A percentile compares a stretch with the other conserved stretches of the same genome.
phyloP scores from a whole-genome alignment of 2,329 filamentous ascomycete genomes.

The Metarhizium robertsii region DNA sequence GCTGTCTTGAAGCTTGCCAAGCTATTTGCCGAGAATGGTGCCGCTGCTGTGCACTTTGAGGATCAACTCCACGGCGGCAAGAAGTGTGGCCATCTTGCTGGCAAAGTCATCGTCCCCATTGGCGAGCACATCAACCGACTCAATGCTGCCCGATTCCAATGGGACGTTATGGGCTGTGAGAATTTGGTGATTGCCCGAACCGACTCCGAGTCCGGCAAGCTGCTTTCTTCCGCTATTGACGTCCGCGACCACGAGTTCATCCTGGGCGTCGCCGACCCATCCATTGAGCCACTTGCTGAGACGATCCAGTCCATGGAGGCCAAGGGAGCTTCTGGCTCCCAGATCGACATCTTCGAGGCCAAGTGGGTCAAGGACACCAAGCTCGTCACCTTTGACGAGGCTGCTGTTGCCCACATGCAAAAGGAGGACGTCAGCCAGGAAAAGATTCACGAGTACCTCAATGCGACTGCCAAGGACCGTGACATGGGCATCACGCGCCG shows the following conservation, averaged over 20 bases:
- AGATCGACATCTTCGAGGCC: constrained; percentile 81
- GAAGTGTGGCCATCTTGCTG: constrained; percentile 94
- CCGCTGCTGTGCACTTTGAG: constrained; percentile 93
- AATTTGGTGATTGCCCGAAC: constrained; percentile 92
- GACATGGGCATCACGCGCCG: constrained; percentile 73
- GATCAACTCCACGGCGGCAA: constrained; percentile 97
- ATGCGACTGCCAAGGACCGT: constrained; percentile 50
- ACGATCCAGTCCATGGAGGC: constrained; percentile 85
- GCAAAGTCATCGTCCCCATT: constrained; percentile 88
- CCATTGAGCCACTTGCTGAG: constrained; percentile 75
- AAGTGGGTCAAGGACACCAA: constrained; percentile 80
- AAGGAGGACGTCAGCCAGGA: constrained; percentile 53
- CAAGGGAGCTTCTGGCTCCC: constrained; percentile 62
- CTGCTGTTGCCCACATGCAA: constrained; percentile 65
- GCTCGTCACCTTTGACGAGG: constrained; percentile 87
- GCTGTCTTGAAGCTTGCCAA: constrained; percentile 95
- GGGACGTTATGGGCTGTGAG: constrained; percentile 95
- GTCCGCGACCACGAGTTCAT: constrained; percentile 96
- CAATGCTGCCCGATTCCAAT: constrained; percentile 86
- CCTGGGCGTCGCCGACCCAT: constrained; percentile 66
- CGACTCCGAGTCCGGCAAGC: constrained; percentile 86
- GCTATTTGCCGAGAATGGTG: constrained; percentile 93
- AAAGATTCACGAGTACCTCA: constrained; percentile 59
- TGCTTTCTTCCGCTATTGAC: constrained; percentile 86
- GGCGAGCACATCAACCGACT: constrained; percentile 96